Base-by-base conservation (phyloP, 805 yeast genomes). In the Metschnikowia kunwiensis region DNA sequence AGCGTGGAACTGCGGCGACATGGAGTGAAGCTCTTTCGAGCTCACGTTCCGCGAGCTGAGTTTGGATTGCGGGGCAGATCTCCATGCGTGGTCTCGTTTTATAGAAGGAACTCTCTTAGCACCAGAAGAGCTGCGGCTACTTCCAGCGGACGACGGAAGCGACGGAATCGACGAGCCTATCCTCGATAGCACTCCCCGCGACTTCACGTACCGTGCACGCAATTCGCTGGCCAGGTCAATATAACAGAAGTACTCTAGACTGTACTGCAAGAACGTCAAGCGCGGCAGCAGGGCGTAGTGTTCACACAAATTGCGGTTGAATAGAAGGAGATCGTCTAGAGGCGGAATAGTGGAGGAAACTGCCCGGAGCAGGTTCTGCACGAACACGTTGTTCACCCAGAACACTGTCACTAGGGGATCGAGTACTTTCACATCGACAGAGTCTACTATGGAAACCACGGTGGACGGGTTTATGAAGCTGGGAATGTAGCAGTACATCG, bases 231-330 rank as follows among this genome's bases (percentile, higher is more conserved):
- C 26, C 36, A 25, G 37, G 21, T 44, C 48, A 24, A 44, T 30
- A 24, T 44, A 44, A 32, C 48, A 44, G 22, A 38, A 44, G 20
- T 34, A 37, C 24, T 34, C 41, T 12, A 38, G 34, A 17, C 38
- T 36, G 23, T 23, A 34, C 14, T 34, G 34, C 16, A 44, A 34
- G 15, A 41, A 41, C 5, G 41, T 14, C 18, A 35, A 23, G 5
- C 36, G 21, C 21, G 13, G 22, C 21, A 19, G 29, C 25, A 24
- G 31, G 5, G 34, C 25, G 24, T 24, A 26, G 16, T 34, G 34
- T 7, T 32, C 32, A 29, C 44, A 35, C 7, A 38, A 20, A 17
- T 24, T 32, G 11, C 23, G 27, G 24, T 43, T 43, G 31, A 40
- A 43, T 13, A 16, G 4, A 13, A 43, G 22, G 20, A 43, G 22